Conservation (phyloP, 1,284 basidiomycete species). For the Cystobasidium sp. region DNA sequence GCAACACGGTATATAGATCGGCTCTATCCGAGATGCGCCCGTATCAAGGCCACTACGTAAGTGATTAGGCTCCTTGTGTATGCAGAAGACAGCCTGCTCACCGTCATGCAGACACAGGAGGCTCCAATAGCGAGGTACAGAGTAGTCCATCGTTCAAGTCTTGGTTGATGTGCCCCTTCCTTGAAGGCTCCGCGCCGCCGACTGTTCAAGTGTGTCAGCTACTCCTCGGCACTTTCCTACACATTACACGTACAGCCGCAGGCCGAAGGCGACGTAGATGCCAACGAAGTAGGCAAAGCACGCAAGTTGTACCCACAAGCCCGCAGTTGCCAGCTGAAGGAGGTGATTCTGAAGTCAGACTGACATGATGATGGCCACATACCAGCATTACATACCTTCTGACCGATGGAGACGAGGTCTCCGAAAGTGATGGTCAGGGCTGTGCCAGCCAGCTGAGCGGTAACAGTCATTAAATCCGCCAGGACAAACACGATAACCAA, state of each 20-base stretch:
- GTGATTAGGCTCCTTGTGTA: too few relatives aligned
- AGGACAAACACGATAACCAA: slow-evolving; percentile 47
- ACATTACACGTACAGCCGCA: slow-evolving; percentile 26
- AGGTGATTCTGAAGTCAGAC: neutral
- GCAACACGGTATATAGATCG: slow-evolving; percentile 50
- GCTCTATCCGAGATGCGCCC: slow-evolving; percentile 26
- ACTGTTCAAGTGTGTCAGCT: neutral
- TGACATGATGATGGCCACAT: neutral
- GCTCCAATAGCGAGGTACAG: neutral
- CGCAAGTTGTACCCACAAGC: slow-evolving; percentile 46
- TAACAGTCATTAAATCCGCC: slow-evolving; percentile 47
- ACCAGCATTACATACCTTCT: slow-evolving; percentile 14
- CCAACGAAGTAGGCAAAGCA: slow-evolving; percentile 11
- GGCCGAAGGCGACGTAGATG: slow-evolving; percentile 43
- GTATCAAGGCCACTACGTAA: too few relatives aligned
- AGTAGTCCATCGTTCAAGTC: neutral
- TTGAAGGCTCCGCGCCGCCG: neutral
- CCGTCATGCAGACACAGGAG: slow-evolving; percentile 1
- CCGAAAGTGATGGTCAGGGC: slow-evolving; percentile 48
- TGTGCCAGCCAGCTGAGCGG: slow-evolving; percentile 50
- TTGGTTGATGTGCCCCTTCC: neutral
- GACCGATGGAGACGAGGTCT: slow-evolving; percentile 44
- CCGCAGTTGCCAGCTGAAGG: slow-evolving; percentile 45
- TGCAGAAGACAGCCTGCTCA: neutral
- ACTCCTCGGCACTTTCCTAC: too few relatives aligned